A percentile compares a stretch with the other conserved stretches of the same genome.
These are phyloP conservation scores for Taphrina flavorubra DNA, from an alignment of 1,139 yeast species.

Conservation along the genomic window DNA sequence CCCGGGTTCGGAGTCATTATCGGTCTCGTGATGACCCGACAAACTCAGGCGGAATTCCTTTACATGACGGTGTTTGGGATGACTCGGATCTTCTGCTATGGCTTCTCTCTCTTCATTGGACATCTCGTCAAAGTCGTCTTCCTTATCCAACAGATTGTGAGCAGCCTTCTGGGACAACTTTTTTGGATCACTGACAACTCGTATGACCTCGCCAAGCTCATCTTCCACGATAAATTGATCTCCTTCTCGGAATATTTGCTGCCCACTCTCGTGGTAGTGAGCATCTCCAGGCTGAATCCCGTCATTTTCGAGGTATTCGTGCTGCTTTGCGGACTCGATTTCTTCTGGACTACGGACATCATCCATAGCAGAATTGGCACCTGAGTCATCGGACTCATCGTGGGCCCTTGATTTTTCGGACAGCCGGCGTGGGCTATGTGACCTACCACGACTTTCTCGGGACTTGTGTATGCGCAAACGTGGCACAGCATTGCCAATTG, in stretches of 20 bases:
- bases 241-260: slow-evolving; percentile 76
- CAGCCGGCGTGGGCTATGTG: slow-evolving; percentile 12
- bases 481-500: slow-evolving; percentile 33
- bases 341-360: slow-evolving; percentile 24
- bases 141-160: slow-evolving; percentile 27
- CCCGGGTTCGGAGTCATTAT: slow-evolving; percentile 4
- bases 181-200: slow-evolving; percentile 63
- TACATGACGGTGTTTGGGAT: slow-evolving; percentile 21
- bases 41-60: slow-evolving; percentile 10
- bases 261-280: slow-evolving; percentile 40
- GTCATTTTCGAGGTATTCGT: slow-evolving; percentile 1
- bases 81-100: slow-evolving; percentile 43
- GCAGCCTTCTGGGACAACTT: slow-evolving; percentile 46
- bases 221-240: slow-evolving; percentile 82
- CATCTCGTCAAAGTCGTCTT: slow-evolving; percentile 17
- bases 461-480: background rate
- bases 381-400: background rate
- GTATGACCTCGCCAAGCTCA: slow-evolving; percentile 86
- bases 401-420: slow-evolving; percentile 6
- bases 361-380: background rate
- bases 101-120: slow-evolving; percentile 45
- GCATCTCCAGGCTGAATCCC: slow-evolving; percentile 39
- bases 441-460: slow-evolving; percentile 10
- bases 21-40: slow-evolving; percentile 7
- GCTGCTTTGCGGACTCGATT: slow-evolving; percentile 17